Percentiles rank a stretch among this genome's conserved stretches.
These are phyloP conservation scores for Elaeis oleifera DNA, from an alignment of 202 grass and related monocot species.

Conservation along the genomic window DNA sequence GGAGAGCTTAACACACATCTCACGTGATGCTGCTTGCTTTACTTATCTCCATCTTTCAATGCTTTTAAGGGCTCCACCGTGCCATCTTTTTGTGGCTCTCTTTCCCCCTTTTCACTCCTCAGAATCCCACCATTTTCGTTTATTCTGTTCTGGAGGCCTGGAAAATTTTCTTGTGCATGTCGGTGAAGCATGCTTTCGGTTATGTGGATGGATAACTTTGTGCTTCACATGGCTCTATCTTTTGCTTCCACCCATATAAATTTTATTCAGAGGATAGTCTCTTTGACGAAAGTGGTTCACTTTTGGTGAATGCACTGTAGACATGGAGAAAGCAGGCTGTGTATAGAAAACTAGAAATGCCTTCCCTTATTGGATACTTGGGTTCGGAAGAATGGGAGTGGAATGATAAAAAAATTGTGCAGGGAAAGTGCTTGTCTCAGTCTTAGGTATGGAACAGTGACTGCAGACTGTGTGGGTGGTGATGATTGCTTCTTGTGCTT, in stretches of 20 bases:
- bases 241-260: too few species aligned
- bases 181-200: background rate
- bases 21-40: conserved; percentile 46
- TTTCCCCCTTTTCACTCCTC: conserved; percentile 12
- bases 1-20: background rate
- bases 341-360: too few species aligned
- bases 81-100: conserved; percentile 35
- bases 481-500: background rate
- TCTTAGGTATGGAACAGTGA: too few species aligned
- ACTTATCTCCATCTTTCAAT: conserved; percentile 30
- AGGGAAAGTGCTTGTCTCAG: too few species aligned
- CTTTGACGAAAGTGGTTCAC: too few species aligned
- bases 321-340: too few species aligned
- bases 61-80: conserved; percentile 32
- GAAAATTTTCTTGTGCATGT: conserved; percentile 12
- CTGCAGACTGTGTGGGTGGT: background rate
- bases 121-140: conserved; percentile 8
- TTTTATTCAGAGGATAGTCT: too few species aligned
- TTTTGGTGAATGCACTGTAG: too few species aligned
- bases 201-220: background rate
- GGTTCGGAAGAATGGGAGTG: too few species aligned
- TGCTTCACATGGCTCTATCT: too few species aligned
- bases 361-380: too few species aligned
- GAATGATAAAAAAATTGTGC: too few species aligned
- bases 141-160: conserved; percentile 13